Base-by-base conservation (phyloP, 495 filamentous ascomycete genomes). In the Hypoxylon perforatum region DNA sequence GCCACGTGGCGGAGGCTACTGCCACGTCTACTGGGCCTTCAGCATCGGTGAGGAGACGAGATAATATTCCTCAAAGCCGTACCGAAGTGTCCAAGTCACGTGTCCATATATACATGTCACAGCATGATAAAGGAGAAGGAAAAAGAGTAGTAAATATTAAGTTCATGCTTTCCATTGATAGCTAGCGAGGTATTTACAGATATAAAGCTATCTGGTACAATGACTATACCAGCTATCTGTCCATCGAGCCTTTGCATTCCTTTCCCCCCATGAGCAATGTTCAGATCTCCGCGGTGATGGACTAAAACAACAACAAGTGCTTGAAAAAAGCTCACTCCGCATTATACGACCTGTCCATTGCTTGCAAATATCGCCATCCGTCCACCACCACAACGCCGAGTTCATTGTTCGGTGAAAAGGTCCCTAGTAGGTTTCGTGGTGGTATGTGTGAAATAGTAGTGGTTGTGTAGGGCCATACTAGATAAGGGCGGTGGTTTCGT, bases 1-100 rank as follows among this genome's bases (percentile, higher is more conserved):
- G 65, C 53, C 58, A 68, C 58, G 65, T 68, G 65, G 53, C 59
- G n/a, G n/a, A 55, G 54, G 59, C 41, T 44, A 41, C 56, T 48
- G 55, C 49, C 60, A 69, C 53, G 44, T 68, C 58, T 52, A 18
- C 17, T 12, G 21, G 21, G 46, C 19, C 11, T 22, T 19, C 21
- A 28, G 25, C n/a, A 7, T 28, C 25, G 25, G 25, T 7, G 25
- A 28, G 7, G 25, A 28, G 25, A 28, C 25, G 25, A 28, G 25
- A 28, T 28, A 3, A 28, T 28, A n/a, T n/a, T n/a, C n/a, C n/a
- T 28, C 11, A 33, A 10, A 33, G 30, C 8, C 11, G 30, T 33
- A 9, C 8, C 14, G n/a, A 33, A 45, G 25, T n/a, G 23, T 21
- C n/a, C 36, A 62, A 44, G 57, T 67, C 64, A 67, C 64, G 64